Evolutionary conservation across 179 eudicot species (phyloP).

Genomic region (Nepenthes alata): DNA sequence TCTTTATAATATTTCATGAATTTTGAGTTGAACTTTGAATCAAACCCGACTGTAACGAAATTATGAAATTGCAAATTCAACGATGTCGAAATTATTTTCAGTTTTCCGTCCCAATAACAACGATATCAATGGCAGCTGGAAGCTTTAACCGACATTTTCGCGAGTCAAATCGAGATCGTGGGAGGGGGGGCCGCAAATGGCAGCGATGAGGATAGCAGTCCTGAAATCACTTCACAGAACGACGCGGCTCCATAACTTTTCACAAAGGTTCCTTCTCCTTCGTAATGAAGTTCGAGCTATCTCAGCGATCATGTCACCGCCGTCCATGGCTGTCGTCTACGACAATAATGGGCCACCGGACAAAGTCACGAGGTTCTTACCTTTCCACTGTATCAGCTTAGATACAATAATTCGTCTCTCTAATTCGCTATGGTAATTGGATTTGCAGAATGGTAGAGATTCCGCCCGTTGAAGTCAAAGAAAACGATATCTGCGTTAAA

Average conservation of each 20-base stretch:
- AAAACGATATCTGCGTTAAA: conserved; percentile 67
- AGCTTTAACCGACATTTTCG: too few relatives aligned
- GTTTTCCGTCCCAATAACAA: too few relatives aligned
- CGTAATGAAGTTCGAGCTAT: conserved; percentile 28
- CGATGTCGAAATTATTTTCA: too few relatives aligned
- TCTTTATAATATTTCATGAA: too few relatives aligned
- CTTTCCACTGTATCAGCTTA: neutral
- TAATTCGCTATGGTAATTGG: neutral
- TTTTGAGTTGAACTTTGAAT: too few relatives aligned
- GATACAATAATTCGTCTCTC: neutral
- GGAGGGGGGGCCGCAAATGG: conserved; percentile 5
- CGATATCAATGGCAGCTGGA: too few relatives aligned
- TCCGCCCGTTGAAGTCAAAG: conserved; percentile 53
- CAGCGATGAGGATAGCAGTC: conserved; percentile 10
- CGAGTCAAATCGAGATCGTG: too few relatives aligned
- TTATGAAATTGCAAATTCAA: too few relatives aligned
- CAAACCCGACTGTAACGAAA: too few relatives aligned
- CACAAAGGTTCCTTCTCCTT: neutral
- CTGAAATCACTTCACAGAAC: conserved; percentile 8
- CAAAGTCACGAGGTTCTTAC: conserved; percentile 46
- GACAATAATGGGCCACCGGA: conserved; percentile 70
- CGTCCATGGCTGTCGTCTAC: conserved; percentile 72
- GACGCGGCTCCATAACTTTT: neutral
- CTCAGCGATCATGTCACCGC: conserved; percentile 65
- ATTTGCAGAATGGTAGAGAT: conserved; percentile 52